phyloP scores from a whole-genome alignment of 192 early-diverging fungal genomes.

The Podila horticola region DNA sequence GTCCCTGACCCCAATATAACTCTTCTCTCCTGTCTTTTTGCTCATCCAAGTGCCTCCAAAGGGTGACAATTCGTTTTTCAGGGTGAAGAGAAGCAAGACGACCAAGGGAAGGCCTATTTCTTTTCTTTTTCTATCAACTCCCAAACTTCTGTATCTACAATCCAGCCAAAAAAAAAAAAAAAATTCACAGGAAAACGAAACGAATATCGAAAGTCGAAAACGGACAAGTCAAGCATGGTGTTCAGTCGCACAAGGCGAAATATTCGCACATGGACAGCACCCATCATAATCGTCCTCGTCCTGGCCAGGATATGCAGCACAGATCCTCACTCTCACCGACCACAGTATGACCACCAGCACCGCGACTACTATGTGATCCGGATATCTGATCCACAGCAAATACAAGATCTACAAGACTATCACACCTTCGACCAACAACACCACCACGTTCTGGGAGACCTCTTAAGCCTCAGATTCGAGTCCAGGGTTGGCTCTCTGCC shows the following conservation, averaged over 20 bases:
- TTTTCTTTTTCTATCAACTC: too few relatives aligned
- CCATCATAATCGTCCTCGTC: too few relatives aligned
- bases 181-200: too few relatives aligned
- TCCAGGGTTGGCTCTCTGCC: constrained; percentile 23
- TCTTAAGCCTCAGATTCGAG: constrained; percentile 30
- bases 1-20: background rate
- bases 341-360: constrained; percentile 19
- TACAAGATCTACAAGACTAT: constrained; percentile 6
- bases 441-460: constrained; percentile 15
- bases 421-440: background rate
- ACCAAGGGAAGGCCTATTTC: too few relatives aligned
- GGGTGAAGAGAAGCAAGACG: background rate
- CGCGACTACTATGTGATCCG: constrained; percentile 36
- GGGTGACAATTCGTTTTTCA: background rate
- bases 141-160: too few relatives aligned
- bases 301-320: background rate
- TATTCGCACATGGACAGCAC: too few relatives aligned
- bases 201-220: too few relatives aligned
- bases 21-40: background rate
- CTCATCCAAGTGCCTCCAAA: background rate
- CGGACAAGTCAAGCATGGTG: too few relatives aligned
- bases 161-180: too few relatives aligned
- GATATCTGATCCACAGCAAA: constrained; percentile 6
- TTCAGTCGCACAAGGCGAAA: too few relatives aligned
- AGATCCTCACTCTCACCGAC: background rate